phyloP scores from a whole-genome alignment of 495 filamentous ascomycete species.

The Neurospora terricola region DNA sequence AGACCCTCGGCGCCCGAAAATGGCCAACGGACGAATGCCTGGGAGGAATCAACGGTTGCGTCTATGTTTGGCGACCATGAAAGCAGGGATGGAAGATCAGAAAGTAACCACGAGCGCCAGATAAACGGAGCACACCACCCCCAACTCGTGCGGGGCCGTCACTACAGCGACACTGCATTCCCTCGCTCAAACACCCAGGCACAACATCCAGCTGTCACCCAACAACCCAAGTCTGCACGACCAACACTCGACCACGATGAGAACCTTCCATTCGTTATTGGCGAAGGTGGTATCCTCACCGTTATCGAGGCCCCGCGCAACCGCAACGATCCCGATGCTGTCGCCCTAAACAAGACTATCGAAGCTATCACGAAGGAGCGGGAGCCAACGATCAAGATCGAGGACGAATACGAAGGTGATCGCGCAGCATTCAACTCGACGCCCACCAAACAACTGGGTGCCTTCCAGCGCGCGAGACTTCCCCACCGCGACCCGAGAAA shows the following conservation, averaged over 20 bases:
- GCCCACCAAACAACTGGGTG: slow-evolving; percentile 14
- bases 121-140: not conserved
- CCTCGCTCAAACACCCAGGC: slow-evolving; percentile 3
- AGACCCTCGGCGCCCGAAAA: slow-evolving; percentile 20
- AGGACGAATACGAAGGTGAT: slow-evolving; percentile 16
- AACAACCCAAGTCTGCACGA: slow-evolving; percentile 2
- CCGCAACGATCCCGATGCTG: slow-evolving; percentile 3
- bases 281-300: slow-evolving; percentile 23
- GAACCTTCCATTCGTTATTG: slow-evolving; percentile 23
- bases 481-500: slow-evolving; percentile 15
- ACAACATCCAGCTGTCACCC: slow-evolving; percentile 1
- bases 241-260: slow-evolving; percentile 9
- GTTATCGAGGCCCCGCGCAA: slow-evolving; percentile 12
- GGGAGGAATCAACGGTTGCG: slow-evolving; percentile 29
- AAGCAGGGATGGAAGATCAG: slow-evolving; percentile 18
- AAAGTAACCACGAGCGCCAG: slow-evolving; percentile 17
- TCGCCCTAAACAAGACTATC: slow-evolving; percentile 2
- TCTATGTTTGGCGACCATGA: slow-evolving; percentile 27
- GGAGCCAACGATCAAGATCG: slow-evolving; percentile 11
- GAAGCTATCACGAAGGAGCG: slow-evolving; percentile 5
- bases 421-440: slow-evolving; percentile 15
- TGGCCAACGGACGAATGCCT: slow-evolving; percentile 16
- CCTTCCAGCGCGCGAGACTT: slow-evolving; percentile 15
- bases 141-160: slow-evolving; percentile 11
- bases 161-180: slow-evolving; percentile 14